Percentiles rank a stretch among this genome's conserved stretches.
Evolutionary conservation across 495 filamentous ascomycete genomes (phyloP).

Genomic region (Xylaria castorea): DNA sequence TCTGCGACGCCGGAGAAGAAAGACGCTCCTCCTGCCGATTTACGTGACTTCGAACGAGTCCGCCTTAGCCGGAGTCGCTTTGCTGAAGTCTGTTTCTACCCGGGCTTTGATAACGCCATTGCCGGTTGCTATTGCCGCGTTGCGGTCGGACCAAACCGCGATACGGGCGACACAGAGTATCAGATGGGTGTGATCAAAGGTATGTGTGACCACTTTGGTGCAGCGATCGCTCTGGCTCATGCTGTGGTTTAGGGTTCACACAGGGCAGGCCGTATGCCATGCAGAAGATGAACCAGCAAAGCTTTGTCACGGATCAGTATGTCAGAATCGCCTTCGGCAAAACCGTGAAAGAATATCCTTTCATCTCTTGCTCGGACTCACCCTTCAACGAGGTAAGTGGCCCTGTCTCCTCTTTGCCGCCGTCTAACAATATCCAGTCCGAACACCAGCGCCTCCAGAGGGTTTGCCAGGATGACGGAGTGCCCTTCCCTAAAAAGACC

Average conservation of each 20-base stretch:
- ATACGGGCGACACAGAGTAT: constrained; percentile 75
- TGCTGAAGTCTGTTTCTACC: constrained; percentile 86
- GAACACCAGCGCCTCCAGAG: constrained; percentile 87
- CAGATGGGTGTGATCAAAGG: constrained; percentile 87
- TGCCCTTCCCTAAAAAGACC: constrained; percentile 71
- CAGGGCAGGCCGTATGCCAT: constrained; percentile 82
- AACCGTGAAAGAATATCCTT: constrained; percentile 77
- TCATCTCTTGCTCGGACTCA: constrained; percentile 81
- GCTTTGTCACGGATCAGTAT: constrained; percentile 78
- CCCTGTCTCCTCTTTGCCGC: constrained; percentile 13
- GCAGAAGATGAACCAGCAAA: constrained; percentile 70
- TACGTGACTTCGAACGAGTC: constrained; percentile 82
- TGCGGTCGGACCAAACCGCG: constrained; percentile 73
- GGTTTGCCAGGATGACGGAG: constrained; percentile 71
- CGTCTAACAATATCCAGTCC: constrained; percentile 55
- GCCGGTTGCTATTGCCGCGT: constrained; percentile 80
- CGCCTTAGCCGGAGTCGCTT: constrained; percentile 83
- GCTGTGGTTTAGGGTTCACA: constrained; percentile 65
- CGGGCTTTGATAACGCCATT: constrained; percentile 82
- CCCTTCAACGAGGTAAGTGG: constrained; percentile 71
- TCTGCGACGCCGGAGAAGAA: constrained; percentile 55
- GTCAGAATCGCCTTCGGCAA: constrained; percentile 77
- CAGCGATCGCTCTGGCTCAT: constrained; percentile 42
- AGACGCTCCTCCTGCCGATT: constrained; percentile 63
- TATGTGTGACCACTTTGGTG: constrained; percentile 40